Conservation (phyloP, 164 flowering plant species). For the Tetrastigma voinierianum region DNA sequence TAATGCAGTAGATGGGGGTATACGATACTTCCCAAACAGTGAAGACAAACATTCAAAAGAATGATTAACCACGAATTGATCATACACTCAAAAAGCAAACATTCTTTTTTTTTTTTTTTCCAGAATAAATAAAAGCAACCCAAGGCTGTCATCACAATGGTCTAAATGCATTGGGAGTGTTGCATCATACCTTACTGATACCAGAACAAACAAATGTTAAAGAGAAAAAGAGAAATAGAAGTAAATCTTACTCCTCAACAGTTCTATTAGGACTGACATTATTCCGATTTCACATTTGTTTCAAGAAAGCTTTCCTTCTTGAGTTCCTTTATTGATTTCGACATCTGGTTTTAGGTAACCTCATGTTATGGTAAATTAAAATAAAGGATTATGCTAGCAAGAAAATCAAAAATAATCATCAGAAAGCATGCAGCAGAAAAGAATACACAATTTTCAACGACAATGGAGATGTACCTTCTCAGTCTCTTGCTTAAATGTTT, state of each 20-base stretch:
- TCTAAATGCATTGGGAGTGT: not conserved
- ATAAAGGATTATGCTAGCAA: not conserved
- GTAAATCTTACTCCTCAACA: constrained; percentile 66
- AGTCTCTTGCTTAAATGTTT: constrained; percentile 91
- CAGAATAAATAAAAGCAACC: not conserved
- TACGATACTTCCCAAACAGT: no score
- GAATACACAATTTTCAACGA: not conserved
- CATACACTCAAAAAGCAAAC: not conserved
- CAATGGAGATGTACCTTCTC: constrained; percentile 62
- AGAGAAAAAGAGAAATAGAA: not conserved
- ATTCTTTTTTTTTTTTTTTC: not conserved
- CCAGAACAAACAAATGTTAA: not conserved
- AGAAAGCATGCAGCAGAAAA: not conserved
- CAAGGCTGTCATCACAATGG: not conserved
- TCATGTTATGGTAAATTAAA: not conserved
- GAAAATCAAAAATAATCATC: not conserved
- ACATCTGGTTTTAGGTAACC: constrained; percentile 48
- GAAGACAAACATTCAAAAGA: no score
- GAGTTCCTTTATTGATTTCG: constrained; percentile 82
- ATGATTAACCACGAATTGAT: no score
- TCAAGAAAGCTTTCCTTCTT: constrained; percentile 91
- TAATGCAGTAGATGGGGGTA: no score
- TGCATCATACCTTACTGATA: not conserved
- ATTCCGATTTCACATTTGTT: constrained; percentile 88
- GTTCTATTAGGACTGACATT: constrained; percentile 76